These are phyloP conservation scores for Thielaviopsis ethacetica DNA, from an alignment of 2,329 filamentous ascomycete genomes.

Conservation along the genomic window DNA sequence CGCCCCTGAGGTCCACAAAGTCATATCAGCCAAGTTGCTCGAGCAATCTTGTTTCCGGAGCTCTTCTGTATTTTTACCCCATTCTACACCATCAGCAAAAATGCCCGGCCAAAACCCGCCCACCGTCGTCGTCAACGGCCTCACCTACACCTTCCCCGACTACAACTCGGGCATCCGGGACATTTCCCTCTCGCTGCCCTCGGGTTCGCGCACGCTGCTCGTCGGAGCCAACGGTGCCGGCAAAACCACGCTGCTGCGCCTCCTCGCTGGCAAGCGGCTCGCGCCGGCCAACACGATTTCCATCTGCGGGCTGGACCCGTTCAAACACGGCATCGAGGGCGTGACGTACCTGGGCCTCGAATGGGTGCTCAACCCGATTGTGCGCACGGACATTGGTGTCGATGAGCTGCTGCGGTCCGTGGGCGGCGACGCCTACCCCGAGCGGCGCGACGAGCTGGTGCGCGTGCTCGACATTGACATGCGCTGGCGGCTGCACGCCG, in stretches of 20 bases:
- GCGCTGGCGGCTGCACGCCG: conserved; percentile 87
- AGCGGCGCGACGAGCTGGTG: conserved; percentile 73
- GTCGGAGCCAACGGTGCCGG: conserved; percentile 95
- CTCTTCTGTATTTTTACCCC: no score
- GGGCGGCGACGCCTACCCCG: conserved; percentile 69
- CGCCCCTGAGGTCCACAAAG: no score
- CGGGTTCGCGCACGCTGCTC: conserved; percentile 72
- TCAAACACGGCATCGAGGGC: conserved; percentile 76
- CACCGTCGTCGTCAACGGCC: conserved; percentile 54
- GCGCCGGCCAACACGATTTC: conserved; percentile 58
- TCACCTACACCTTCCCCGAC: conserved; percentile 83
- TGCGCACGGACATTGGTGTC: conserved; percentile 87
- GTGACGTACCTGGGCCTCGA: conserved; percentile 95
- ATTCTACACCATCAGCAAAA: neutral
- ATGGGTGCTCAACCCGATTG: conserved; percentile 95
- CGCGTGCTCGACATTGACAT: conserved; percentile 81
- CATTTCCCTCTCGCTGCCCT: conserved; percentile 60
- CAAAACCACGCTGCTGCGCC: conserved; percentile 89
- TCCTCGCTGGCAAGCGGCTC: conserved; percentile 88
- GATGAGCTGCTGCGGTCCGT: conserved; percentile 69
- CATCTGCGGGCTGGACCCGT: conserved; percentile 77
- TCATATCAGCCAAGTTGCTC: no score
- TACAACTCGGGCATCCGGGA: conserved; percentile 61
- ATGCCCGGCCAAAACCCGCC: conserved; percentile 25
- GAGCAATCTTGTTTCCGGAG: conserved; percentile 3